These are phyloP conservation scores for Oryza coarctata DNA, from an alignment of 176 grass and related monocot genomes.

Conservation along the genomic window DNA sequence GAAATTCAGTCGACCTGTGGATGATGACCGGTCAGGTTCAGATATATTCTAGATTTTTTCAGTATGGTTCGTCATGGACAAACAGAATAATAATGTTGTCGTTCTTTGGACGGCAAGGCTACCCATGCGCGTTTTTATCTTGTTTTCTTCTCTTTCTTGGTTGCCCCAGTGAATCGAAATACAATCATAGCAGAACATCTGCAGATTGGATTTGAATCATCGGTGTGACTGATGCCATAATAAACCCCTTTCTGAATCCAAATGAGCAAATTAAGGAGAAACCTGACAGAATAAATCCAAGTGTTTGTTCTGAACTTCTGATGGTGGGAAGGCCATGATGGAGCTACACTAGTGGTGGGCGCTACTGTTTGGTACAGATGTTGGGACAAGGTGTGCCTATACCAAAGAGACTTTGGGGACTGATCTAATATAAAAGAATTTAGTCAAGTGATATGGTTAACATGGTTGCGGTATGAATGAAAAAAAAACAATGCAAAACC, in stretches of 20 bases:
- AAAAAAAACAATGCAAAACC: background rate
- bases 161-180: background rate
- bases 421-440: background rate
- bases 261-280: background rate
- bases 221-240: background rate
- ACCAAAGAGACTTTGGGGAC: background rate
- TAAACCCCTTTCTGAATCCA: background rate
- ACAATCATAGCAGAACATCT: background rate
- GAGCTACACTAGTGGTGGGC: background rate
- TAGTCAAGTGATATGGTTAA: background rate
- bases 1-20: background rate
- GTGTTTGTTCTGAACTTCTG: background rate
- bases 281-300: background rate
- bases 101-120: slow-evolving; percentile 23
- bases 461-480: background rate
- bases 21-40: background rate
- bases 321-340: background rate
- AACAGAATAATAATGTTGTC: slow-evolving; percentile 16
- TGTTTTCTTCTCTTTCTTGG: background rate
- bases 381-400: background rate
- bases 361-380: background rate
- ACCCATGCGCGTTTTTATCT: background rate
- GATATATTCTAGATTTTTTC: background rate
- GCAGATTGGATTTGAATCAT: background rate
- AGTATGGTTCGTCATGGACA: background rate